Evolutionary conservation across 306 rosid species (phyloP).

Genomic region (Crataegus laevigata): DNA sequence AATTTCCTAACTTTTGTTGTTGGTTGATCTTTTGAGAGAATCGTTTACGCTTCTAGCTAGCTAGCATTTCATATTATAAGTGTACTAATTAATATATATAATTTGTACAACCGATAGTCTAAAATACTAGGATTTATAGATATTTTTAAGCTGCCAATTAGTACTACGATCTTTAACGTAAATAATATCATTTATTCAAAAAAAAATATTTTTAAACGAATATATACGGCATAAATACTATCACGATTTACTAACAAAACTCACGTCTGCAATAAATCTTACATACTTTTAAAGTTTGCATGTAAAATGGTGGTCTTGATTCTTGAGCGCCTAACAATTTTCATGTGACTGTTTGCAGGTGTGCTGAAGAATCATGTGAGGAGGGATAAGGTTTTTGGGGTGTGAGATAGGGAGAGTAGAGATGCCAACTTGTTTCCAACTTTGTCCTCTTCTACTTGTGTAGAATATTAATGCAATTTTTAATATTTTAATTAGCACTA

Average conservation of each 20-base stretch:
- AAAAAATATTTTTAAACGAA: no score
- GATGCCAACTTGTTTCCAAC: constrained; percentile 18
- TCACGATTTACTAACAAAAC: not conserved
- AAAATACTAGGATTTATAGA: no score
- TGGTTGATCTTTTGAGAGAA: not conserved
- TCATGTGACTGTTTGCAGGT: constrained; percentile 55
- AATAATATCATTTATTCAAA: no score
- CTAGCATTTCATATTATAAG: not conserved
- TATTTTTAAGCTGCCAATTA: no score
- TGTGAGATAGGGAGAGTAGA: constrained; percentile 28
- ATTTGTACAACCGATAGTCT: no score
- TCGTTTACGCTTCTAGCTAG: not conserved
- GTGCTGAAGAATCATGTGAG: constrained; percentile 66
- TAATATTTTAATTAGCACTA: constrained; percentile 27
- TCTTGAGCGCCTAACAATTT: constrained; percentile 16
- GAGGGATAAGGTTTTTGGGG: constrained; percentile 51
- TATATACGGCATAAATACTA: no score
- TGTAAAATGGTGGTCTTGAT: constrained; percentile 4
- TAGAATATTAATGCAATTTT: constrained; percentile 31
- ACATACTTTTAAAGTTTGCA: not conserved
- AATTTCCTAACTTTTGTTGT: not conserved
- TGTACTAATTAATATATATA: no score
- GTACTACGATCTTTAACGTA: no score
- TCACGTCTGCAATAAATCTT: not conserved
- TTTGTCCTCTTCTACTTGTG: constrained; percentile 32